A percentile compares a stretch with the other conserved stretches of the same genome.
These are phyloP conservation scores for Aphanomyces cochlioides DNA, from an alignment of 352 stramenopile species.

Conservation along the genomic window DNA sequence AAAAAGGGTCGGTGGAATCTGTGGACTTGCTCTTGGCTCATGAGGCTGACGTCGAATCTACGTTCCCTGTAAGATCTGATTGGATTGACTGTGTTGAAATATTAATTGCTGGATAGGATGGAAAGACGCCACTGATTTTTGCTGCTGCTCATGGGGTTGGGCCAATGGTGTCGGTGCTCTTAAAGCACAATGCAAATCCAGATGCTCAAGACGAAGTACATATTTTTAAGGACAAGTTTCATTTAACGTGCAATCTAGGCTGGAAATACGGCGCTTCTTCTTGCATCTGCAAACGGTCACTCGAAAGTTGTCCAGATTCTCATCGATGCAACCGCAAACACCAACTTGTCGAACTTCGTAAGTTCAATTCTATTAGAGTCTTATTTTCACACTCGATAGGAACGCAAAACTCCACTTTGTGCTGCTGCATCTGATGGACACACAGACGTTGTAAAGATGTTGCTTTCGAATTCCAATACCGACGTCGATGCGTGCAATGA, in stretches of 20 bases:
- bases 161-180: slow-evolving; percentile 1
- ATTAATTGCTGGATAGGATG: slow-evolving; percentile 5
- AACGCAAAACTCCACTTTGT: slow-evolving; percentile 13
- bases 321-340: not conserved
- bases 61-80: slow-evolving; percentile 17
- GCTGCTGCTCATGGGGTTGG: slow-evolving; percentile 10
- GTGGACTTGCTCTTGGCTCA: slow-evolving; percentile 8
- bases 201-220: slow-evolving; percentile 21
- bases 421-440: slow-evolving; percentile 13
- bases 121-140: slow-evolving; percentile 23
- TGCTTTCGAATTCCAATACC: not conserved
- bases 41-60: slow-evolving; percentile 16
- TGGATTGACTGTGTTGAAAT: not conserved
- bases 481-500: slow-evolving; percentile 22
- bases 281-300: slow-evolving; percentile 14
- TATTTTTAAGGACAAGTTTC: not conserved
- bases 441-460: not conserved
- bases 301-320: slow-evolving; percentile 19
- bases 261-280: slow-evolving; percentile 16
- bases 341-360: slow-evolving; percentile 26
- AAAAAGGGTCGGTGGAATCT: slow-evolving; percentile 20
- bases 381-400: not conserved
- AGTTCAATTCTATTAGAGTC: not conserved
- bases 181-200: slow-evolving; percentile 15
- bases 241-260: slow-evolving; percentile 5